Percentiles rank a stretch among this genome's conserved stretches.
phyloP scores from a whole-genome alignment of 1,139 yeast genomes.

The Suhomyces maxii region DNA sequence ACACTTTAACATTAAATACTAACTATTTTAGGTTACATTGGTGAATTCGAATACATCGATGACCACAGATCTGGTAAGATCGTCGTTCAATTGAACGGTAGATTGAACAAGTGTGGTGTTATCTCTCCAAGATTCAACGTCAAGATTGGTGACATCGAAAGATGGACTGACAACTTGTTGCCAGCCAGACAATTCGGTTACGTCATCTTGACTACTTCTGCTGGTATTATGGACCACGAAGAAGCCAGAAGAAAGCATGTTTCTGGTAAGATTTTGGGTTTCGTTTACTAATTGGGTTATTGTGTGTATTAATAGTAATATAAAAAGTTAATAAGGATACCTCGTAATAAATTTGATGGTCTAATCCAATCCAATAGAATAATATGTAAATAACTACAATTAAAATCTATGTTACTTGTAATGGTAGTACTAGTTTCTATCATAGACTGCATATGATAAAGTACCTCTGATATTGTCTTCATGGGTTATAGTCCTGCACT shows the following conservation, averaged over 20 bases:
- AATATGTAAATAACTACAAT: no score
- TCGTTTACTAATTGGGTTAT: conserved; percentile 57
- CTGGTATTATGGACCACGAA: conserved; percentile 99
- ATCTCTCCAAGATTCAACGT: conserved; percentile 98
- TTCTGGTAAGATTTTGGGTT: conserved; percentile 96
- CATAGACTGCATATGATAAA: no score
- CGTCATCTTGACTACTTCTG: conserved; percentile 96
- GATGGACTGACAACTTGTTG: conserved; percentile 96
- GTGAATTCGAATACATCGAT: conserved; percentile 97
- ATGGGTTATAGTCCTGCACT: no score
- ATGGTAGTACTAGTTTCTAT: background rate
- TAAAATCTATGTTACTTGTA: no score
- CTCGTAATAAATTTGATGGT: background rate
- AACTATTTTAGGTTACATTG: conserved; percentile 72
- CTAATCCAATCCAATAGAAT: background rate
- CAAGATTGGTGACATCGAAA: conserved; percentile 88
- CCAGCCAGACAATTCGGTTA: conserved; percentile 99
- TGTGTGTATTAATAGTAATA: conserved; percentile 11
- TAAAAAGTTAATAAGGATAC: background rate
- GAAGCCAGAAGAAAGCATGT: conserved; percentile 99
- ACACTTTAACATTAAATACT: conserved; percentile 15
- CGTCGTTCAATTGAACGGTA: conserved; percentile 94
- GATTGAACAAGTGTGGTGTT: conserved; percentile 98
- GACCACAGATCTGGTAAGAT: conserved; percentile 99
- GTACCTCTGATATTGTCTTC: no score